These are phyloP conservation scores for Fusarium floridanum DNA, from an alignment of 2,329 filamentous ascomycete genomes.

Conservation along the genomic window DNA sequence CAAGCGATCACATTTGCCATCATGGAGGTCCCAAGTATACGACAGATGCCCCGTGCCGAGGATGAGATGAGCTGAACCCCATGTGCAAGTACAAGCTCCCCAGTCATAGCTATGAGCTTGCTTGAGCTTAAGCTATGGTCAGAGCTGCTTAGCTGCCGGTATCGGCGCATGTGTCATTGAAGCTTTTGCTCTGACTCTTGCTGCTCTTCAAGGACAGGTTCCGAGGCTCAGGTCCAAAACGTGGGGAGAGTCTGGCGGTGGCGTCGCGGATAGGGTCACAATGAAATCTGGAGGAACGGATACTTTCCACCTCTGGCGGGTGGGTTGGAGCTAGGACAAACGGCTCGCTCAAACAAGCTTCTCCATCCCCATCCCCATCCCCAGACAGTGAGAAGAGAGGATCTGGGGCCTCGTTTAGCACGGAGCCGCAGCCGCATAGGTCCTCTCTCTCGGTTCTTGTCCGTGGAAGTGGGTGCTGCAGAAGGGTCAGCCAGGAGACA, in stretches of 20 bases:
- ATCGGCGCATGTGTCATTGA: conserved; percentile 28
- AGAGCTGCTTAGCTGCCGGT: conserved; percentile 25
- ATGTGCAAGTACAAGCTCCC: conserved; percentile 8
- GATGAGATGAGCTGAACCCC: conserved; percentile 21
- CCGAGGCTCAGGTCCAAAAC: conserved; percentile 10
- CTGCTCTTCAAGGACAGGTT: conserved; percentile 8
- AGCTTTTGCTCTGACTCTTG: not conserved
- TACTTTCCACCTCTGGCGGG: conserved; percentile 14
- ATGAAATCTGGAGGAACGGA: conserved; percentile 41
- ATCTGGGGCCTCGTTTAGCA: conserved; percentile 23
- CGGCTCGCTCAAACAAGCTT: conserved; percentile 29
- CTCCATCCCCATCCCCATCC: conserved; percentile 2
- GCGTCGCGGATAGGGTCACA: conserved; percentile 27
- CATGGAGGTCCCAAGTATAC: not conserved
- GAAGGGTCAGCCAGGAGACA: not conserved
- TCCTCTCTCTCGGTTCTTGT: conserved; percentile 39
- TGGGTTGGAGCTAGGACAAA: conserved; percentile 43
- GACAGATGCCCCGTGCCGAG: conserved; percentile 18
- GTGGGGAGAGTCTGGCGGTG: conserved; percentile 13
- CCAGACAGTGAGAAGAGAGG: not conserved
- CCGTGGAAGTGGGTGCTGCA: conserved; percentile 34
- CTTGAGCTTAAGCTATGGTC: conserved; percentile 15
- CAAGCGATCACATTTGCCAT: not conserved
- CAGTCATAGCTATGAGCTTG: not conserved
- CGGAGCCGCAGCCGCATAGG: conserved; percentile 35